Evolutionary conservation across 495 filamentous ascomycete genomes (phyloP), one percentile per base, ranked within the genome.

Genomic region (Talaromyces stipitatus): DNA sequence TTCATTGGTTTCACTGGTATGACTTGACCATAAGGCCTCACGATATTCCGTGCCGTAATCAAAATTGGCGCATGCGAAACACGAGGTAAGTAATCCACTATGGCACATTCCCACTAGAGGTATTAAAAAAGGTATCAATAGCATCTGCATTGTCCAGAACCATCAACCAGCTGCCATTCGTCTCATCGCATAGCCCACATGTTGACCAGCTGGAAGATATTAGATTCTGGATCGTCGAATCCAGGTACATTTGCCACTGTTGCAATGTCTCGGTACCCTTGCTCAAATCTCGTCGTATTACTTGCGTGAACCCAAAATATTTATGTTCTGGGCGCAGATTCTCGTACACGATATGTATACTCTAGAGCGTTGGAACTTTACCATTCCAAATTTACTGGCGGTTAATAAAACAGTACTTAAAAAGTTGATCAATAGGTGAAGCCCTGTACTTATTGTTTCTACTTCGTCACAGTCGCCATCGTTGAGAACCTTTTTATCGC

Each of bases 251-350:
- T 52, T 20, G 66, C 60, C 32, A 60, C 57, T 51, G 61, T 16
- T 7, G 76, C 77, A 51, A 80, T 78, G 0, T 66, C 58, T 52
- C 65, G 73, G 55, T 74, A 81, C 12, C 64, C 65, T 55, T 76
- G 66, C 24, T 75, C 68, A 54, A 81, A 78, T 53, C 62, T 62
- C 4, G 63, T 59, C 16, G 54, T 18, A 61, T 62, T 66, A 16
- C 69, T 58, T 1, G 69, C 73, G n/a, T 74, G 67, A 0, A 79
- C 65, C 79, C 76, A 82, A 58, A 80, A 78, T 22, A 82, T 59
- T 41, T 64, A 70, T 0, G 58, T 60, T 11, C 68, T 61, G 3
- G 74, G 70, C n/a, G 60, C 53, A 2, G 54, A 29, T 20, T 70
- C 62, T 57, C 60, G 52, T 5, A 68, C 63, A 36, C 66, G 65